Evolutionary conservation across 257 asterid genomes (phyloP), one percentile per base, ranked within the genome.

Genomic region (Lycium barbarum): DNA sequence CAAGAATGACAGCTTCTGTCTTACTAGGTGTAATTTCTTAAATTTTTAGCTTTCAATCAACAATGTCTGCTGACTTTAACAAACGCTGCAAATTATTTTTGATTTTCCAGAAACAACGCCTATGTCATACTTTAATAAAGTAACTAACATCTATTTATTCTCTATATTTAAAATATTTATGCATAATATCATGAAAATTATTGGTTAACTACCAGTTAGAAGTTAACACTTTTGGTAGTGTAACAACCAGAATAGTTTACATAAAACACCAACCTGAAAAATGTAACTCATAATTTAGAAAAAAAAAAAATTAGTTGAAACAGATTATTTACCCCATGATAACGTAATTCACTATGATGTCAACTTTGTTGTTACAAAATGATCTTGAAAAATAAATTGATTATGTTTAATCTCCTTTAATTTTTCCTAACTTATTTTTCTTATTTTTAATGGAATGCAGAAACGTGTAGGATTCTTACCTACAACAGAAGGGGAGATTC

Each of bases 391-490:
- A 18, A 63, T 63, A 22, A 4, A 43, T 72, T 9, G 0, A 40
- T 9, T 71, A 40, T 72, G 12, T 40, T 43, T 72, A 9, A 45
- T n/a, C 5, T 22, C 51, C 13, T 7, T n/a, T n/a, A n/a, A n/a
- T n/a, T 74, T 74, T 9, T 20, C 11, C 3, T 74, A 76, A 51
- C 20, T 22, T 9, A 11, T 51, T 1, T 62, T 61, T 9, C 5
- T 33, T 26, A 26, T 7, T 82, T 4, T 36, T 82, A 4, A 40
- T 58, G 84, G 14, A 7, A 76, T 93, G 92, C 98, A 96, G 99
- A 96, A 88, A 81, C 91, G 94, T 79, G 98, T 96, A 66, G 98
- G 98, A 66, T 96, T 96, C 87, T 40, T 89, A 91, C 96, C 98
- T 0, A 79, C 93, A 18, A 86, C 47, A 10, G 97, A 93, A 88